A percentile compares a stretch with the other conserved stretches of the same genome.
Evolutionary conservation across 2,329 filamentous ascomycete genomes (phyloP).

Genomic region (Sporothrix euskadiensis): DNA sequence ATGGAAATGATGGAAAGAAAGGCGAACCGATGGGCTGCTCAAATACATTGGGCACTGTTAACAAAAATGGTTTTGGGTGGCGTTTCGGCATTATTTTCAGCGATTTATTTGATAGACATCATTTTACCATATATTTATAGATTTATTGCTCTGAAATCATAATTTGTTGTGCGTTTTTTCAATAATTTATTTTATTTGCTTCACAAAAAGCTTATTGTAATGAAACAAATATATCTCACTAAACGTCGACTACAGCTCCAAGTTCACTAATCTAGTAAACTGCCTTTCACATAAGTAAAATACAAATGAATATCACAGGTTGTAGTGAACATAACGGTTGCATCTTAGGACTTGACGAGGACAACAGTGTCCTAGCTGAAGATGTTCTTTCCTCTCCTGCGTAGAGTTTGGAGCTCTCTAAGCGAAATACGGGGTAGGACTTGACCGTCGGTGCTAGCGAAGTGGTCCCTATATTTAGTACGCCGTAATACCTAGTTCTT

Average conservation of each 20-base stretch:
- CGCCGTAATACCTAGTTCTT: background rate
- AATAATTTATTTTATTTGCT: background rate
- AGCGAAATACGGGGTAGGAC: background rate
- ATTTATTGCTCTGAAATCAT: background rate
- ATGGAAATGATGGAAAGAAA: background rate
- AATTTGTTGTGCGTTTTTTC: background rate
- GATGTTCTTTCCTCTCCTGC: background rate
- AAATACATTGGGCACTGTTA: no score
- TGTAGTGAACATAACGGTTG: no score
- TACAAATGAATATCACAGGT: no score
- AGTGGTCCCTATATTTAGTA: slow-evolving; percentile 8
- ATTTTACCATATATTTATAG: background rate
- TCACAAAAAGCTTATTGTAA: background rate
- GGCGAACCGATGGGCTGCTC: background rate
- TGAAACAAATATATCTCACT: background rate
- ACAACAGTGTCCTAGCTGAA: background rate
- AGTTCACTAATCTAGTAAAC: no score
- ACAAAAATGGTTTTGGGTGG: background rate
- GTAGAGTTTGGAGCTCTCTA: background rate
- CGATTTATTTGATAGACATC: background rate
- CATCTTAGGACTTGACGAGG: no score
- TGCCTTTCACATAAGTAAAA: no score
- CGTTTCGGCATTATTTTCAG: slow-evolving; percentile 3
- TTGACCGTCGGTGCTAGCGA: background rate
- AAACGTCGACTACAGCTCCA: no score